Evolutionary conservation across 1,284 basidiomycete genomes (phyloP).

Genomic region (Tremellales sp.): DNA sequence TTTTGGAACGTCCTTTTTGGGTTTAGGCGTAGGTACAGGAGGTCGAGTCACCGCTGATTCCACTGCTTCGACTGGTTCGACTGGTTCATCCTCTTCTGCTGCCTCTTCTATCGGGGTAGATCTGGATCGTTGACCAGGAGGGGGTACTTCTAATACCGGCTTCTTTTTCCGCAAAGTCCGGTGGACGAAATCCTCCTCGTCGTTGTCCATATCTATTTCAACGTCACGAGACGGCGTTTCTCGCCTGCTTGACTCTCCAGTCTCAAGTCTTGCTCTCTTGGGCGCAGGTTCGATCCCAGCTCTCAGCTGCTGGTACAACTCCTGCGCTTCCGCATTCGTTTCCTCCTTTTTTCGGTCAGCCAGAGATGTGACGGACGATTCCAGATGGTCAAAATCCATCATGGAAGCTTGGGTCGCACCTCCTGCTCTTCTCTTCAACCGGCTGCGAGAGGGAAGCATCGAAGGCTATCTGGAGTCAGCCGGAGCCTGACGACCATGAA

Average conservation of each 20-base stretch:
- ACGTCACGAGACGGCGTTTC: background rate
- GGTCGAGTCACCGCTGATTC: slow-evolving; percentile 6
- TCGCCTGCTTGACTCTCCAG: slow-evolving; percentile 7
- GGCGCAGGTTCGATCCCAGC: slow-evolving; percentile 4
- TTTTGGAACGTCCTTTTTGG: slow-evolving; percentile 1
- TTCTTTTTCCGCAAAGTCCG: slow-evolving; percentile 9
- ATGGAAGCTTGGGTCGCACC: slow-evolving; percentile 10
- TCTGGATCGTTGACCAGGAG: no score
- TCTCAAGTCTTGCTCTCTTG: slow-evolving; percentile 9
- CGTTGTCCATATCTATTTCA: slow-evolving; percentile 28
- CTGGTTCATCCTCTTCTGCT: background rate
- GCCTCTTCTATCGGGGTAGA: no score
- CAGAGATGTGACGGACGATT: slow-evolving; percentile 9
- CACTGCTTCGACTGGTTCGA: slow-evolving; percentile 17
- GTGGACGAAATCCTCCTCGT: slow-evolving; percentile 30
- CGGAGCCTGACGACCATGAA: no score
- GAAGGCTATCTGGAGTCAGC: background rate
- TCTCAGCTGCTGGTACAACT: slow-evolving; percentile 39
- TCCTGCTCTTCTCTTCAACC: slow-evolving; percentile 26
- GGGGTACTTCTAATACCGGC: background rate
- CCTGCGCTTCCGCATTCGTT: slow-evolving; percentile 25
- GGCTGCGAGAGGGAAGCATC: background rate
- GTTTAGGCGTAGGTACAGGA: background rate
- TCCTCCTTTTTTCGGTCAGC: slow-evolving; percentile 25
- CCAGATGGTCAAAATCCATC: slow-evolving; percentile 15